These are phyloP conservation scores for Geranomyces variabilis DNA, from an alignment of 192 early-diverging fungal genomes.

Conservation along the genomic window DNA sequence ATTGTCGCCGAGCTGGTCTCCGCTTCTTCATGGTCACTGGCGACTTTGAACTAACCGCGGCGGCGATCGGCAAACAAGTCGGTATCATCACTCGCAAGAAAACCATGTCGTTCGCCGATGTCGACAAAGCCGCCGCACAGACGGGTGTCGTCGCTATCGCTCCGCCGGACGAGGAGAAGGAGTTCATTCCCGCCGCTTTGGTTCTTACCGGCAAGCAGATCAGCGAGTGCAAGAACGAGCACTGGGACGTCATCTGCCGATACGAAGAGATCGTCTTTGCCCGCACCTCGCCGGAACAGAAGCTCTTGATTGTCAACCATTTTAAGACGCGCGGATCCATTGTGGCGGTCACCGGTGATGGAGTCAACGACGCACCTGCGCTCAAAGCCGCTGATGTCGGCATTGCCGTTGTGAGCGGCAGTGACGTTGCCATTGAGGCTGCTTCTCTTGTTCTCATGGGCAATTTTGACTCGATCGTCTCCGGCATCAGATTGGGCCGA, in stretches of 20 bases:
- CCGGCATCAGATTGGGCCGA: conserved; percentile 81
- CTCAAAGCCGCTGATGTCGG: conserved; percentile 88
- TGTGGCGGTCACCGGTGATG: conserved; percentile 92
- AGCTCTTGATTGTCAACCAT: conserved; percentile 67
- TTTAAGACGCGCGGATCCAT: conserved; percentile 67
- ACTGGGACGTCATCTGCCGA: conserved; percentile 69
- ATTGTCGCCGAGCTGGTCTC: conserved; percentile 65
- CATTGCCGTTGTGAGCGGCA: conserved; percentile 83
- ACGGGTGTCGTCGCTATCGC: background rate
- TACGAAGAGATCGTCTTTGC: conserved; percentile 88
- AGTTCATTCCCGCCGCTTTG: background rate
- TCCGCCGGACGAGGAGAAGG: background rate
- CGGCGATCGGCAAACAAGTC: conserved; percentile 75
- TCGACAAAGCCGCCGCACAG: background rate
- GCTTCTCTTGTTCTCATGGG: conserved; percentile 52
- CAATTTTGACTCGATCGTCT: conserved; percentile 67
- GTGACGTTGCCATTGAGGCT: conserved; percentile 64
- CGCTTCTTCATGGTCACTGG: conserved; percentile 86
- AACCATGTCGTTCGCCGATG: conserved; percentile 44
- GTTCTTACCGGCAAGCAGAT: background rate
- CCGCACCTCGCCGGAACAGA: conserved; percentile 87
- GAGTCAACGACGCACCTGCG: conserved; percentile 91
- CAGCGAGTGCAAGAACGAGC: conserved; percentile 26
- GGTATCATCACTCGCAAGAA: conserved; percentile 64
- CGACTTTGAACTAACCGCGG: conserved; percentile 78